Evolutionary conservation across 331 rosid genomes (phyloP), one percentile per base, ranked within the genome.

Genomic region (Pyrus hybrid): DNA sequence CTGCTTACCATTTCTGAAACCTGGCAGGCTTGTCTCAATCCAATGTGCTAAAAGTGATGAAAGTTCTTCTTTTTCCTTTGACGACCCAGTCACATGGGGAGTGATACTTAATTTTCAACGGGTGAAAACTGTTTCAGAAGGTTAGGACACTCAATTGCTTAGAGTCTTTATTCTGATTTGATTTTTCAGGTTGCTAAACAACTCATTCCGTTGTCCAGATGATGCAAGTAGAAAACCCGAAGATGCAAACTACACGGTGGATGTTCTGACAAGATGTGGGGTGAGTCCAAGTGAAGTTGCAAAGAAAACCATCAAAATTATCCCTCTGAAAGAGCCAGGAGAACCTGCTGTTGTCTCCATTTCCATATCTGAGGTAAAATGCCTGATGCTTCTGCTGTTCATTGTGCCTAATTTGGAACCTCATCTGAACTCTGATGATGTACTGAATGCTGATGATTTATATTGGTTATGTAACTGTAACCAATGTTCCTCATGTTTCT

Each of bases 1-100:
- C 85, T 90, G 93, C 84, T 85, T 94, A 75, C 97, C 97, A n/a
- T 92, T 85, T 85, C 77, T 94, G 83, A 93, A 92, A 87, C 90
- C 97, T 7, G 96, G 97, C 78, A 88, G 99, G 83, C 97, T 92
- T 63, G 92, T 94, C 58, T 87, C 89, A 58, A 82, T 92, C 65
- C 84, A 85, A 70, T 90, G 93, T 84, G 47, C 83, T 68, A 67
- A 80, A 56, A 73, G 51, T 61, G 83, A 84, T 75, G 95, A 83
- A 56, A 80, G 69, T 77, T 73, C 84, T 63, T 77, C 84, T 43
- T 74, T 88, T 73, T 86, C 89, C 53, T 62, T 80, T 8, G 85
- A 90, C 79, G 92, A 90, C 66, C 88, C 71, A 47, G 81, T 90
- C 84, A 92, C 97, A 23, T 95, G 97, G 99, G 99, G 97, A 6